Base-by-base conservation (phyloP, 176 grass and related monocot genomes). In the Leersia perrieri region DNA sequence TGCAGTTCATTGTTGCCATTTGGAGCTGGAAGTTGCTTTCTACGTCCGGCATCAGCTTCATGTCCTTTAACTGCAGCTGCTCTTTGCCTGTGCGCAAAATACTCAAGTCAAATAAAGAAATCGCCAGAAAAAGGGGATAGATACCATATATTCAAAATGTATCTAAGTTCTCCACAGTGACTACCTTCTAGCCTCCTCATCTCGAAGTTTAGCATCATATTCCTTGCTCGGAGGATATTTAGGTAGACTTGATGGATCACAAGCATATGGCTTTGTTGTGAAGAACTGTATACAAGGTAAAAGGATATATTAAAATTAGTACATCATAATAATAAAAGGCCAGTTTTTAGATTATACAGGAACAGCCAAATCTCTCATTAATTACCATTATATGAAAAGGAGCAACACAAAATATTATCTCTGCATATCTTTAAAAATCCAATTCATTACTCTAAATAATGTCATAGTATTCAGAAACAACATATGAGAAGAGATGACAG, bases 211-310 rank as follows among this genome's bases (percentile, higher is more conserved):
- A 58, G 90, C 96, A 74, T 95, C 93, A 35, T 99, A 99, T 81
- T 99, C 93, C 87, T 99, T 99, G 70, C 96, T 95, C 51, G 96
- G 96, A 78, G 96, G 97, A 91, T 99, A 99, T 86, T 95, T 99
- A 6, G 97, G 93, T 73, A 99, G 87, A 57, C 89, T 94, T 68
- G 91, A 93, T 38, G 91, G 97, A 80, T 99, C 92, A 26, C 97
- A 96, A 12, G 93, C 93, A 90, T 86, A 91, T 66, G 97, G 97
- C 20, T 99, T 99, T 3, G 85, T 88, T 49, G 76, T 82, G 65
- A 92, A 93, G 62, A 86, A 92, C 75, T 87, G 87, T 9, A 51
- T 29, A 77, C 79, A 76, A 66, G 63, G 47, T 38, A 70, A 72
- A 81, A 33, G 11, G 34, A 41, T n/a, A 74, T 13, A 67, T 82